These are phyloP conservation scores for Aspergillus ustus DNA, from an alignment of 2,329 filamentous ascomycete genomes.

Conservation along the genomic window DNA sequence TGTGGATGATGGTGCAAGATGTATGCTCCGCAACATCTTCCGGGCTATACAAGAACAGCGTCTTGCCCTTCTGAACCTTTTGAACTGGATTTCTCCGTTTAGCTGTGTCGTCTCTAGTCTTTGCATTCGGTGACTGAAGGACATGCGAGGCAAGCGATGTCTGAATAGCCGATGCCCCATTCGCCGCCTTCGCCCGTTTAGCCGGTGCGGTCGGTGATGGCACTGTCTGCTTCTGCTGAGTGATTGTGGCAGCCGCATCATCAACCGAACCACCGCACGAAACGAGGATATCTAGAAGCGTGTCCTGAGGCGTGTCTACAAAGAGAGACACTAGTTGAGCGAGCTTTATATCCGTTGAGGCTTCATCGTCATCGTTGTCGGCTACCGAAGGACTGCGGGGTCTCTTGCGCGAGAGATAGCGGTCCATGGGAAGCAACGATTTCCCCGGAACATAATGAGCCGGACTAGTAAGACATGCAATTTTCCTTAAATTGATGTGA, in stretches of 20 bases:
- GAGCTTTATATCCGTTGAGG: constrained; percentile 88
- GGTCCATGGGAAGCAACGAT: constrained; percentile 42
- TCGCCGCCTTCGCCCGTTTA: constrained; percentile 26
- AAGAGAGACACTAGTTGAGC: constrained; percentile 81
- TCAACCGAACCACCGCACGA: constrained; percentile 77
- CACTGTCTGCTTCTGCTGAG: constrained; percentile 23
- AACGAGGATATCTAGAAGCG: constrained; percentile 77
- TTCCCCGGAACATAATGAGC: constrained; percentile 20
- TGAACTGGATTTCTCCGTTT: constrained; percentile 27
- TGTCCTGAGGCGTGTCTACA: constrained; percentile 65
- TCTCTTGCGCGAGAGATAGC: constrained; percentile 45
- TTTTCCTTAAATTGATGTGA: not conserved
- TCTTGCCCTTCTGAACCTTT: constrained; percentile 74
- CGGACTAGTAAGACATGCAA: not conserved
- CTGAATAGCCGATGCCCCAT: constrained; percentile 57
- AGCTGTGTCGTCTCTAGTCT: constrained; percentile 34
- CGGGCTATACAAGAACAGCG: constrained; percentile 81
- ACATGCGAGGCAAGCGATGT: constrained; percentile 65
- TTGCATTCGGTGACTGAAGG: constrained; percentile 18
- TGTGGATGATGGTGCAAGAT: constrained; percentile 89
- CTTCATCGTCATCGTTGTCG: constrained; percentile 47
- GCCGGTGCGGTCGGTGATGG: not conserved
- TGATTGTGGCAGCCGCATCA: constrained; percentile 63
- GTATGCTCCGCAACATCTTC: constrained; percentile 81
- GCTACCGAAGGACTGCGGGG: constrained; percentile 26